Evolutionary conservation across 2,329 filamentous ascomycete species (phyloP).

Genomic region (Xylaria sp.): DNA sequence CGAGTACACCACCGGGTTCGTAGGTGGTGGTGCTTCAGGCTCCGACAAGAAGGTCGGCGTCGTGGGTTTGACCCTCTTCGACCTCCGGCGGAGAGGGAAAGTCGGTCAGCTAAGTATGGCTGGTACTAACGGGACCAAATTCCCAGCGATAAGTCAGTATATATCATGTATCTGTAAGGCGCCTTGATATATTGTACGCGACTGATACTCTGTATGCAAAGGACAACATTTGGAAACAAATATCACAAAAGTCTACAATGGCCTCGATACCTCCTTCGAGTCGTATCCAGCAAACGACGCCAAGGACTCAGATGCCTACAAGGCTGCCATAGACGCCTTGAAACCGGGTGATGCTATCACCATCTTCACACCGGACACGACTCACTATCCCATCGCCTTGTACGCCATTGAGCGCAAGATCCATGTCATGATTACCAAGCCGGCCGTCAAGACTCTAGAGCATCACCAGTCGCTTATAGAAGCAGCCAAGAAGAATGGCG

Average conservation of each 20-base stretch:
- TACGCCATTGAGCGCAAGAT: slow-evolving; percentile 90
- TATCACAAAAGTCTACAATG: slow-evolving; percentile 88
- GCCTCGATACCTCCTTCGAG: slow-evolving; percentile 84
- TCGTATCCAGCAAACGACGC: slow-evolving; percentile 81
- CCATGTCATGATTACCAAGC: slow-evolving; percentile 94
- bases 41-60: slow-evolving; percentile 98
- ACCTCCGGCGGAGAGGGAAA: slow-evolving; percentile 87
- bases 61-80: slow-evolving; percentile 88
- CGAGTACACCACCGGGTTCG: slow-evolving; percentile 96
- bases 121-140: slow-evolving; percentile 88
- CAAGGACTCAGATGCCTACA: slow-evolving; percentile 84
- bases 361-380: slow-evolving; percentile 94
- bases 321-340: slow-evolving; percentile 85
- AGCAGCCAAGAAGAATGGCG: slow-evolving; percentile 76
- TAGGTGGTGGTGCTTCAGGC: slow-evolving; percentile 81
- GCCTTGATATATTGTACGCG: neutral
- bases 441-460: slow-evolving; percentile 83
- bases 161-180: neutral
- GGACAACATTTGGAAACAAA: slow-evolving; percentile 87
- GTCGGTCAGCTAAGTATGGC: slow-evolving; percentile 89
- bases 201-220: slow-evolving; percentile 47
- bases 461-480: slow-evolving; percentile 82
- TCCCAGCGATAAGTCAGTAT: slow-evolving; percentile 83
- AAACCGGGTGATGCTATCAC: slow-evolving; percentile 88
- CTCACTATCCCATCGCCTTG: slow-evolving; percentile 89